Percentiles rank a stretch among this genome's conserved stretches.
Evolutionary conservation across 1,139 yeast genomes (phyloP).

Genomic region (Saccharomycopsis crataegensis): DNA sequence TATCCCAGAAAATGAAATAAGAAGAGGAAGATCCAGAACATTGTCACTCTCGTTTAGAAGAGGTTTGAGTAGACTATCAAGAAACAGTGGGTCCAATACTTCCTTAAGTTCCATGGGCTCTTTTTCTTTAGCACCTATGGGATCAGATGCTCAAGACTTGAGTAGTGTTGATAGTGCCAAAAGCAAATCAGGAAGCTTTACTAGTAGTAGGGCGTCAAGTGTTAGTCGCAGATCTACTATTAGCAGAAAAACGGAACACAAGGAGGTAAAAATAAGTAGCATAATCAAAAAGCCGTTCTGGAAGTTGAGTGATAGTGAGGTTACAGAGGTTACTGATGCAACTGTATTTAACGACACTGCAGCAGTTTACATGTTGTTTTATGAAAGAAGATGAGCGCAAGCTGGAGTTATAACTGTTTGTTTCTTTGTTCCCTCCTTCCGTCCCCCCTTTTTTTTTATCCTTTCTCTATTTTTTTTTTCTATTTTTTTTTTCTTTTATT

Average conservation of each 20-base stretch:
- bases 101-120: slow-evolving; percentile 7
- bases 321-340: slow-evolving; percentile 52
- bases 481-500: too few relatives aligned
- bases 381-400: slow-evolving; percentile 37
- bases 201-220: not conserved
- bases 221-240: not conserved
- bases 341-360: slow-evolving; percentile 62
- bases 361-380: slow-evolving; percentile 78
- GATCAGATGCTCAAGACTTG: not conserved
- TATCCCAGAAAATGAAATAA: not conserved
- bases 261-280: slow-evolving; percentile 1
- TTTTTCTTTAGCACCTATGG: not conserved
- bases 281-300: slow-evolving; percentile 60
- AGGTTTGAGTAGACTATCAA: not conserved
- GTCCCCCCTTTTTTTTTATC: not conserved
- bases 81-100: slow-evolving; percentile 1
- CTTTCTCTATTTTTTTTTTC: not conserved
- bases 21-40: not conserved
- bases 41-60: not conserved
- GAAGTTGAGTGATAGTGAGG: slow-evolving; percentile 74
- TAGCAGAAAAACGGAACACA: not conserved
- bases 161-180: not conserved
- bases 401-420: not conserved
- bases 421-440: not conserved
- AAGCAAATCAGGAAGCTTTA: not conserved